Percentiles rank a stretch among this genome's conserved stretches.
These are phyloP conservation scores for Xylaria bambusicola DNA, from an alignment of 495 filamentous ascomycete genomes.

Conservation along the genomic window DNA sequence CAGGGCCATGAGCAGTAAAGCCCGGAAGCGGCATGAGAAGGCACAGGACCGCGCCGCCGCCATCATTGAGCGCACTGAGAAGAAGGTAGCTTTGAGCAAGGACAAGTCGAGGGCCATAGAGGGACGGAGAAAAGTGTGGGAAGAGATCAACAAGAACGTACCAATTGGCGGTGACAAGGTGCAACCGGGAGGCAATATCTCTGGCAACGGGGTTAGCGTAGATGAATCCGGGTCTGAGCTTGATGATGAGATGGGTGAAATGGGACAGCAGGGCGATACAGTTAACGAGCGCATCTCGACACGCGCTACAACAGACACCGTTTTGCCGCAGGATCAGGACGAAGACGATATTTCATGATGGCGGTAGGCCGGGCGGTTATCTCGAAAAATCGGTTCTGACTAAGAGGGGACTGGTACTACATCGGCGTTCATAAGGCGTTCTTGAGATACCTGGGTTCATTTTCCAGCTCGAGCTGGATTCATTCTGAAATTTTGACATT, in stretches of 20 bases:
- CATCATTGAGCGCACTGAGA: constrained; percentile 66
- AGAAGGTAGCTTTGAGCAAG: constrained; percentile 69
- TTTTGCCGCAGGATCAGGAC: too few species aligned
- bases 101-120: constrained; percentile 61
- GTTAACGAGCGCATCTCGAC: not conserved
- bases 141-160: constrained; percentile 57
- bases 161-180: constrained; percentile 13
- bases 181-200: not conserved
- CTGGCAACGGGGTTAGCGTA: constrained; percentile 14
- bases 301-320: constrained; percentile 6
- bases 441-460: constrained; percentile 8
- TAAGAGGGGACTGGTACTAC: constrained; percentile 13
- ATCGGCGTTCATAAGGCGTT: constrained; percentile 18
- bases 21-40: constrained; percentile 68
- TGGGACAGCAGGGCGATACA: not conserved
- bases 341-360: constrained; percentile 29
- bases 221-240: constrained; percentile 36
- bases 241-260: constrained; percentile 42
- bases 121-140: constrained; percentile 56
- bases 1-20: constrained; percentile 62
- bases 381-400: not conserved
- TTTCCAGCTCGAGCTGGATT: not conserved
- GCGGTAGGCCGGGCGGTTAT: not conserved
- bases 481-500: not conserved
- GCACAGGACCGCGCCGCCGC: constrained; percentile 72